Evolutionary conservation across 495 filamentous ascomycete species (phyloP).

Genomic region (Tuber aestivum): DNA sequence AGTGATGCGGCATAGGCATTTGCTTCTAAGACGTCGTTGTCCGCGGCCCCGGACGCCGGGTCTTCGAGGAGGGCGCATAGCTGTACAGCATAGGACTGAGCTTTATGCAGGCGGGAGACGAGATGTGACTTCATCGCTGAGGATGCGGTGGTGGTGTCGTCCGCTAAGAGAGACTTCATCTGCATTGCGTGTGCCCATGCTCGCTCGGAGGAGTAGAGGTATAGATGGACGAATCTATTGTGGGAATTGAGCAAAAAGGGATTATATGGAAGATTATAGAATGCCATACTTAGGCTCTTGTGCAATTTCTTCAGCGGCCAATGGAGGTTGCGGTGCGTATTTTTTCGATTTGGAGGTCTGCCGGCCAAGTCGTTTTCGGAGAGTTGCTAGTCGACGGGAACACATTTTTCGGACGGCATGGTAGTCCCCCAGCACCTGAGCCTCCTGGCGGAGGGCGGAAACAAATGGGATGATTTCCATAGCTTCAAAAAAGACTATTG

Average conservation of each 20-base stretch:
- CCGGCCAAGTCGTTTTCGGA: constrained; percentile 76
- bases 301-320: constrained; percentile 72
- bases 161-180: constrained; percentile 77
- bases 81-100: constrained; percentile 60
- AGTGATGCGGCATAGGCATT: constrained; percentile 73
- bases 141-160: constrained; percentile 70
- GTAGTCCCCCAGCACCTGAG: constrained; percentile 81
- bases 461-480: constrained; percentile 94
- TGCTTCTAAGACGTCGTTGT: constrained; percentile 75
- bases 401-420: constrained; percentile 74
- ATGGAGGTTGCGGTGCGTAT: constrained; percentile 63
- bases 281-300: constrained; percentile 65
- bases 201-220: constrained; percentile 79
- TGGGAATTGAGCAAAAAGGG: constrained; percentile 26
- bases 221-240: constrained; percentile 66
- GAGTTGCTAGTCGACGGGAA: constrained; percentile 71
- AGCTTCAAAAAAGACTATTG: constrained; percentile 9
- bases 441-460: constrained; percentile 67
- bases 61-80: constrained; percentile 60
- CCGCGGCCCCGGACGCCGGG: constrained; percentile 55
- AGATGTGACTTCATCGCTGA: constrained; percentile 78
- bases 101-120: constrained; percentile 77
- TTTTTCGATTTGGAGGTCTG: constrained; percentile 77
- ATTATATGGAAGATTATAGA: constrained; percentile 6
- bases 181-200: constrained; percentile 96